phyloP scores from a whole-genome alignment of 768 basidiomycete species.

The Mycena alexandri region DNA sequence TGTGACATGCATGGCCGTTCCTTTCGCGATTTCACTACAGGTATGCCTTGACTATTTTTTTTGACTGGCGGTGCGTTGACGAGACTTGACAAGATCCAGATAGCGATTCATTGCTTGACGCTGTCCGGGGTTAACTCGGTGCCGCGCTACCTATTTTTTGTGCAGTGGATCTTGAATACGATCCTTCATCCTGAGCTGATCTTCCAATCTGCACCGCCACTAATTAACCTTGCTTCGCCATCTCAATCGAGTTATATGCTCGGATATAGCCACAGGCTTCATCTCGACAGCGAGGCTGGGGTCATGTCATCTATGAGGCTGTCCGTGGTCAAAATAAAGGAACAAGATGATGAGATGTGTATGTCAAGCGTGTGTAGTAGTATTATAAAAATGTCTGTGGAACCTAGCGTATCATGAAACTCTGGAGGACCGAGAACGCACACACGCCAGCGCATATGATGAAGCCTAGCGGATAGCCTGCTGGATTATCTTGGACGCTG shows the following conservation, averaged over 20 bases:
- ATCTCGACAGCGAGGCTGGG: background rate
- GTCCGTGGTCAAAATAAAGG: constrained; percentile 12
- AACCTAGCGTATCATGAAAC: constrained; percentile 76
- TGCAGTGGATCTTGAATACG: background rate
- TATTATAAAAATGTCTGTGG: constrained; percentile 8
- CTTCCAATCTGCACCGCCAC: constrained; percentile 23
- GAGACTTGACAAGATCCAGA: constrained; percentile 23
- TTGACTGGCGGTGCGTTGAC: background rate
- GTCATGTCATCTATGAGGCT: constrained; percentile 15
- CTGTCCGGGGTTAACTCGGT: constrained; percentile 21
- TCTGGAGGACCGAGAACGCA: constrained; percentile 73
- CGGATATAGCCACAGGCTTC: background rate
- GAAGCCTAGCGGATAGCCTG: constrained; percentile 83
- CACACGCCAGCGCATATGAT: constrained; percentile 73
- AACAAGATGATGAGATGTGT: background rate
- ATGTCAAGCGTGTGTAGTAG: background rate
- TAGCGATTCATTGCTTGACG: constrained; percentile 15
- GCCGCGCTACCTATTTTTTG: background rate
- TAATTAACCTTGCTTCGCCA: constrained; percentile 13
- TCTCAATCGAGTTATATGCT: background rate
- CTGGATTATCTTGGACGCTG: constrained; percentile 75
- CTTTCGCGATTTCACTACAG: constrained; percentile 13
- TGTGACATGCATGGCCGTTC: constrained; percentile 28
- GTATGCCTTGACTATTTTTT: background rate
- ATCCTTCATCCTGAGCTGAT: background rate